A percentile compares a stretch with the other conserved stretches of the same genome.
Evolutionary conservation across 441 rosid species (phyloP).

Genomic region (Pelargonium citronellum): DNA sequence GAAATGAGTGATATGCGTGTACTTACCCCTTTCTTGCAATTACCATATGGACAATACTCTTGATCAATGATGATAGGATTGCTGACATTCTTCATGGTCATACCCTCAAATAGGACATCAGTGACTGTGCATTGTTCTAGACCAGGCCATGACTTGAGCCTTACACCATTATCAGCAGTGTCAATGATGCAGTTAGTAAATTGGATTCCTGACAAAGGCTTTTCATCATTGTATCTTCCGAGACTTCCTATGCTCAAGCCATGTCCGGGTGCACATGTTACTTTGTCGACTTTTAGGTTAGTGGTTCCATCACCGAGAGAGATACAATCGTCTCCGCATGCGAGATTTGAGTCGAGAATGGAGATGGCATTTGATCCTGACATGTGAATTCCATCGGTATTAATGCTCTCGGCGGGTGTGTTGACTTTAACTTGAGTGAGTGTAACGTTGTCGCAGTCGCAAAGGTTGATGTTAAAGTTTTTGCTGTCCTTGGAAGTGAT

Average conservation of each 20-base stretch:
- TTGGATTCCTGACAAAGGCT: slow-evolving; percentile 5
- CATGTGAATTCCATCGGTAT: slow-evolving; percentile 13
- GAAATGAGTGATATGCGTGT: too few relatives aligned
- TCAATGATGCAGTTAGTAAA: slow-evolving; percentile 8
- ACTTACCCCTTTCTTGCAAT: too few relatives aligned
- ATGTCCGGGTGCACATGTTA: slow-evolving; percentile 16
- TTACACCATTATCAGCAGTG: not conserved
- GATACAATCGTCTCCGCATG: slow-evolving; percentile 17
- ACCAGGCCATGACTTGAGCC: slow-evolving; percentile 18
- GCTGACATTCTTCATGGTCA: not conserved
- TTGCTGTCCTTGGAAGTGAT: not conserved
- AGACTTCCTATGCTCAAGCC: slow-evolving; percentile 18
- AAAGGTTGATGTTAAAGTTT: not conserved
- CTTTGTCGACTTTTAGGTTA: not conserved
- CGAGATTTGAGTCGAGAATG: not conserved
- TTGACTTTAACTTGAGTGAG: too few relatives aligned
- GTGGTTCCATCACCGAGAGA: slow-evolving; percentile 11
- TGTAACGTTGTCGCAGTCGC: not conserved
- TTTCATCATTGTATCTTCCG: slow-evolving; percentile 11
- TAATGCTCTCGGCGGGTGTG: not conserved
- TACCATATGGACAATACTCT: not conserved
- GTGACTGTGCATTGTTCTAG: not conserved
- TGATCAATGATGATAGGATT: slow-evolving; percentile 5
- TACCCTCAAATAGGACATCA: slow-evolving; percentile 13
- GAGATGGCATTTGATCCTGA: not conserved